phyloP scores from a whole-genome alignment of 371 early-diverging fungal species.

The Nematocida sp. region DNA sequence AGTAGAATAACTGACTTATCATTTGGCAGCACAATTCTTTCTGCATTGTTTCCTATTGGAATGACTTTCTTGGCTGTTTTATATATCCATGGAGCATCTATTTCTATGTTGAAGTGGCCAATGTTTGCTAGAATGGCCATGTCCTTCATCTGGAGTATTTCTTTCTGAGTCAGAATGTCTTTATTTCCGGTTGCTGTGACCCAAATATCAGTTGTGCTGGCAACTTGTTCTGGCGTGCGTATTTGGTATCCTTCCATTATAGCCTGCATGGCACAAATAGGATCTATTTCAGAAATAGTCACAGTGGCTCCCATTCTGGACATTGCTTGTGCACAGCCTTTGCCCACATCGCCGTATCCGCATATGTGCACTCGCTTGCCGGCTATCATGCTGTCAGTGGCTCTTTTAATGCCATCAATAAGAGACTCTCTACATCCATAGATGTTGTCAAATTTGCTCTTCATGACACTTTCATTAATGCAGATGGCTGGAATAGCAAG shows the following conservation, averaged over 20 bases:
- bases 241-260: slow-evolving; percentile 94
- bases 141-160: slow-evolving; percentile 84
- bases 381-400: slow-evolving; percentile 98
- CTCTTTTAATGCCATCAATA: slow-evolving; percentile 97
- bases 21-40: slow-evolving; percentile 81
- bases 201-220: slow-evolving; percentile 80
- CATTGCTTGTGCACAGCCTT: slow-evolving; percentile 94
- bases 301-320: slow-evolving; percentile 95
- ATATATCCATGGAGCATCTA: slow-evolving; percentile 96
- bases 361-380: slow-evolving; percentile 93
- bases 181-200: slow-evolving; percentile 97
- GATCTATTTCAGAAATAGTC: slow-evolving; percentile 89
- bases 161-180: slow-evolving; percentile 83
- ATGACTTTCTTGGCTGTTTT: slow-evolving; percentile 74
- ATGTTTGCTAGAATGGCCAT: slow-evolving; percentile 95
- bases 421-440: slow-evolving; percentile 98
- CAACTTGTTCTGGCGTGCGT: slow-evolving; percentile 90
- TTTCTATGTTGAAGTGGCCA: slow-evolving; percentile 96
- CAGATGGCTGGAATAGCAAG: slow-evolving; percentile 94
- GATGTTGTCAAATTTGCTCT: slow-evolving; percentile 97
- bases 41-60: slow-evolving; percentile 95
- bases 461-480: slow-evolving; percentile 97
- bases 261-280: slow-evolving; percentile 96
- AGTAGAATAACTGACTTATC: slow-evolving; percentile 82
- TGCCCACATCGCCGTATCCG: slow-evolving; percentile 98